These are phyloP conservation scores for Xerocomus cyaneibrunnescens DNA, from an alignment of 1,284 basidiomycete genomes.

Conservation along the genomic window DNA sequence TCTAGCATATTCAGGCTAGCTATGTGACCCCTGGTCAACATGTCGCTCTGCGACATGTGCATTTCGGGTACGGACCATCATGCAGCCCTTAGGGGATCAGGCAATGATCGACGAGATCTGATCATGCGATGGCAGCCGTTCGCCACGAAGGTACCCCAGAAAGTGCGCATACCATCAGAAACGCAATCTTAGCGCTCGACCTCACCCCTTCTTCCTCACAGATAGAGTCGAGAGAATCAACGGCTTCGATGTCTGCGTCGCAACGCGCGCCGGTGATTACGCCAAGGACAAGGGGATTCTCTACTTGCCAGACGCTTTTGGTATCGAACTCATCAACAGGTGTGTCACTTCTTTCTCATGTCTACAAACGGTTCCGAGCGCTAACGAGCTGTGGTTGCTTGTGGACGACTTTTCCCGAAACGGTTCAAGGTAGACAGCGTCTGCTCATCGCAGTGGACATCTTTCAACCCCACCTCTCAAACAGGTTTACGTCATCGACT, in stretches of 20 bases:
- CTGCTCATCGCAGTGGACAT: not conserved
- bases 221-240: not conserved
- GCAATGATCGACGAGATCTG: not conserved
- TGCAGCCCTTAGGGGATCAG: not conserved
- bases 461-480: constrained; percentile 40
- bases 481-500: constrained; percentile 48
- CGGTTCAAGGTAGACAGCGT: constrained; percentile 51
- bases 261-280: not conserved
- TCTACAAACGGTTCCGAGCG: too few relatives aligned
- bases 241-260: not conserved
- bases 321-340: not conserved
- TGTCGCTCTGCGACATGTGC: constrained; percentile 27
- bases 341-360: not conserved
- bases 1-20: not conserved
- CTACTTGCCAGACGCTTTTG: not conserved
- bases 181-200: too few relatives aligned
- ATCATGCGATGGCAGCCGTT: too few relatives aligned
- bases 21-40: not conserved
- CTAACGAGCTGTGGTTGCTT: constrained; percentile 34
- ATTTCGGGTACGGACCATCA: constrained; percentile 16
- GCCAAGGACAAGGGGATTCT: not conserved
- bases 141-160: not conserved
- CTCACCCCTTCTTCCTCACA: not conserved
- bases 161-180: not conserved
- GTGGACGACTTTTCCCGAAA: constrained; percentile 53